phyloP scores from a whole-genome alignment of 495 filamentous ascomycete species.

The Trichoderma gamsii region DNA sequence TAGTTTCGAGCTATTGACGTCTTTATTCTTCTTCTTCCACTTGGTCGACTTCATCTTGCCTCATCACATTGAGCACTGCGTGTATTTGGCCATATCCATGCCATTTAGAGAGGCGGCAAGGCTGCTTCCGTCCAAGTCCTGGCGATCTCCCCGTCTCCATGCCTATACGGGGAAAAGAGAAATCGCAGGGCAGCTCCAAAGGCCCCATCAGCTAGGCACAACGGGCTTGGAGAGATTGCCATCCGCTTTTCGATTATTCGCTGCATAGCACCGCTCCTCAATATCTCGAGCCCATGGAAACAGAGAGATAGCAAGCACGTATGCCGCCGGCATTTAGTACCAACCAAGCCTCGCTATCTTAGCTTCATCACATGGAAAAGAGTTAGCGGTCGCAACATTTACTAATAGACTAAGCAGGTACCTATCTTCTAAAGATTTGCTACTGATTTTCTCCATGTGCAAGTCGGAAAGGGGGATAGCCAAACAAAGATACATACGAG shows the following conservation, averaged over 20 bases:
- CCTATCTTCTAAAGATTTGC: no score
- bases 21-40: neutral
- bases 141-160: neutral
- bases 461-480: neutral
- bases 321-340: neutral
- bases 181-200: no score
- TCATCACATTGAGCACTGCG: neutral
- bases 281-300: neutral
- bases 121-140: constrained; percentile 1
- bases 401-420: neutral
- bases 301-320: neutral
- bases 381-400: neutral
- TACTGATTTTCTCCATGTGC: neutral
- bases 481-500: neutral
- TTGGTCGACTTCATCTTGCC: neutral
- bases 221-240: no score
- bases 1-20: neutral
- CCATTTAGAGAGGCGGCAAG: neutral
- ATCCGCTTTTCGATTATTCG: no score
- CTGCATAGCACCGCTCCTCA: no score
- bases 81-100: neutral
- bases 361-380: neutral
- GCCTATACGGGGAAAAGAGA: neutral
- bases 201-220: no score
- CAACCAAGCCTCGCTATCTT: neutral